Conservation (phyloP, 1,284 basidiomycete genomes). For the Phylloporus sp. region DNA sequence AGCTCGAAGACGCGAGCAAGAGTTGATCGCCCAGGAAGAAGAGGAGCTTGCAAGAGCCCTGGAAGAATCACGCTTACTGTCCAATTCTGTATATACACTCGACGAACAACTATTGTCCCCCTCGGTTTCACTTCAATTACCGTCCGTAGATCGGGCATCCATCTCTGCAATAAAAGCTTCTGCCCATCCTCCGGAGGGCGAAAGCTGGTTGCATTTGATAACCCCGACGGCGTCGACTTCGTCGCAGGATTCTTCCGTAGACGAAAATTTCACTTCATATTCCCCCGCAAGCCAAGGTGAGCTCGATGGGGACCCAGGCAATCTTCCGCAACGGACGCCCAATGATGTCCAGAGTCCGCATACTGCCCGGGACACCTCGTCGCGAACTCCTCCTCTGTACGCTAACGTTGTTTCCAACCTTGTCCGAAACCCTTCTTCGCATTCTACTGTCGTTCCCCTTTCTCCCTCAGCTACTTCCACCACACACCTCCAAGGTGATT, state of each 20-base stretch:
- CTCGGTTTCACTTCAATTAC: slow-evolving; percentile 7
- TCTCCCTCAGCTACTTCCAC: slow-evolving; percentile 11
- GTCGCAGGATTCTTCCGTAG: slow-evolving; percentile 19
- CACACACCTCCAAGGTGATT: slow-evolving; percentile 17
- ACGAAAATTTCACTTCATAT: slow-evolving; percentile 15
- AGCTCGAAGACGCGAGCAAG: slow-evolving; percentile 42
- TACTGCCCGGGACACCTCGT: slow-evolving; percentile 8
- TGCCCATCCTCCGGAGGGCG: slow-evolving; percentile 29
- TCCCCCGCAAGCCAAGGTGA: slow-evolving; percentile 5
- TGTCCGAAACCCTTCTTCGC: slow-evolving; percentile 16
- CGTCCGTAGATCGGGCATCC: slow-evolving; percentile 22
- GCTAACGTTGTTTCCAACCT: slow-evolving; percentile 29
- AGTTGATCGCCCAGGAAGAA: slow-evolving; percentile 51
- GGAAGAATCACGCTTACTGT: slow-evolving; percentile 55
- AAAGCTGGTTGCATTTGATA: slow-evolving; percentile 39
- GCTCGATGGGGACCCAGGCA: slow-evolving; percentile 4
- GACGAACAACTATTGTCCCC: slow-evolving; percentile 18
- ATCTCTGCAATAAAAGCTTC: slow-evolving; percentile 19
- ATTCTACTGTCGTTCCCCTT: slow-evolving; percentile 13
- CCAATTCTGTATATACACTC: slow-evolving; percentile 20
- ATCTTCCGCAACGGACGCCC: slow-evolving; percentile 6
- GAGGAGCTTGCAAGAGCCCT: slow-evolving; percentile 68
- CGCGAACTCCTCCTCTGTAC: slow-evolving; percentile 30
- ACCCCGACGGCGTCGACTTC: slow-evolving; percentile 34
- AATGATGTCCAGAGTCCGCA: slow-evolving; percentile 11